Evolutionary conservation across 208 protist genomes (phyloP).

Genomic region (Novymonas esmeraldas): DNA sequence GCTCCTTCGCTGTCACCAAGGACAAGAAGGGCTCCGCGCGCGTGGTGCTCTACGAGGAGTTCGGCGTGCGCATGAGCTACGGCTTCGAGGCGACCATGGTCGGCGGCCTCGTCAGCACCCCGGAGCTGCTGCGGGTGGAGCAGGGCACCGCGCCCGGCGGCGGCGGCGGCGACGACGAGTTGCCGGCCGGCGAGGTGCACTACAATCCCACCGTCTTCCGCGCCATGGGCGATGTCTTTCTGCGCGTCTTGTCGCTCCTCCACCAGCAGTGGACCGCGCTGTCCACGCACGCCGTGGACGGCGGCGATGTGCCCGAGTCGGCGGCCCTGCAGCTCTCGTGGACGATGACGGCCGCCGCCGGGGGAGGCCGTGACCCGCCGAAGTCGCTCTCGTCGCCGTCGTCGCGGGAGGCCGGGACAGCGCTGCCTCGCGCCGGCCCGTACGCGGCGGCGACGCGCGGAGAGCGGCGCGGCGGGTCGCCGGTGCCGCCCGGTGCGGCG

Average conservation of each 20-base stretch:
- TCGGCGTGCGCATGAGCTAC: constrained; percentile 94
- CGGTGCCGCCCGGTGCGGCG: neutral
- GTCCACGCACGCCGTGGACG: neutral
- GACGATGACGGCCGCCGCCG: constrained; percentile 26
- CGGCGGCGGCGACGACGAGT: neutral
- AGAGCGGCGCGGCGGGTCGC: constrained; percentile 39
- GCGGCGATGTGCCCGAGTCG: constrained; percentile 4
- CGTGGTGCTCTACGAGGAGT: constrained; percentile 92
- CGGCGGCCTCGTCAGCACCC: constrained; percentile 53
- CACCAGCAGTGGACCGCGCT: constrained; percentile 18
- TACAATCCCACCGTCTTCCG: constrained; percentile 28
- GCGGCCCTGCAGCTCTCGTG: constrained; percentile 24
- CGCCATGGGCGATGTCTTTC: constrained; percentile 32
- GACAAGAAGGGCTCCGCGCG: constrained; percentile 88
- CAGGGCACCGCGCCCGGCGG: neutral
- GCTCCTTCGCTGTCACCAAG: constrained; percentile 89
- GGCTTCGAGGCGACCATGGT: constrained; percentile 95
- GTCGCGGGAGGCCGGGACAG: neutral
- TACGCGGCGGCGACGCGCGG: constrained; percentile 63
- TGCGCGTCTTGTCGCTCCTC: constrained; percentile 23
- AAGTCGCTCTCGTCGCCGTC: neutral
- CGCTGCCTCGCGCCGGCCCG: constrained; percentile 40
- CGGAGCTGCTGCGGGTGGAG: constrained; percentile 17
- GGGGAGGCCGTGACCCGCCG: constrained; percentile 20
- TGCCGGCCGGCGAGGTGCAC: constrained; percentile 16